Percentiles rank a stretch among this genome's conserved stretches.
These are phyloP conservation scores for Cnidoscolus chayamansa DNA, from an alignment of 441 rosid genomes.

Conservation along the genomic window DNA sequence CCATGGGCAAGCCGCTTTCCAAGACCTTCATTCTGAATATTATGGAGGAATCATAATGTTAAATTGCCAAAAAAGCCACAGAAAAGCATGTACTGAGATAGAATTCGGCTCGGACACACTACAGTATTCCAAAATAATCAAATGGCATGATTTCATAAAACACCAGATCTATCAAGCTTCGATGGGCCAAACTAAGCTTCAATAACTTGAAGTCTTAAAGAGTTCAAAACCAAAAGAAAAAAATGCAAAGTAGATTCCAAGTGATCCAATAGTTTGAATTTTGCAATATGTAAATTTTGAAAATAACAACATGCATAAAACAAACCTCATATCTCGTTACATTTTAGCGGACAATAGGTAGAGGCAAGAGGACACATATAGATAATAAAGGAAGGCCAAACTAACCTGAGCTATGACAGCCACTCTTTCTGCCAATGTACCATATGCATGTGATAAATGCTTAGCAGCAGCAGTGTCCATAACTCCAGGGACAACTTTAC, in stretches of 20 bases:
- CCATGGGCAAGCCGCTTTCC: conserved; percentile 88
- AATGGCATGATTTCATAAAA: not conserved
- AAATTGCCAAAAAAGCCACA: conserved; percentile 9
- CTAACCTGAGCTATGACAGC: conserved; percentile 88
- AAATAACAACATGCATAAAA: not conserved
- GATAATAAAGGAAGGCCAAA: conserved; percentile 1
- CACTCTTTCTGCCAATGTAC: conserved; percentile 69
- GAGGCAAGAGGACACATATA: not conserved
- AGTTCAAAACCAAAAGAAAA: not conserved
- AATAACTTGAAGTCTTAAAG: not conserved
- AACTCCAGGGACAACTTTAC: conserved; percentile 74
- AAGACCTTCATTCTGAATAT: conserved; percentile 65
- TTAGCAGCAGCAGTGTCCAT: conserved; percentile 86
- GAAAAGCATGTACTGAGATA: not conserved
- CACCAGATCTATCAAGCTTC: too few species aligned
- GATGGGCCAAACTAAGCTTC: too few species aligned
- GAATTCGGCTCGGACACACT: not conserved
- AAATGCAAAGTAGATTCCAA: not conserved
- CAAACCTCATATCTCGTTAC: not conserved
- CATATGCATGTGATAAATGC: conserved; percentile 92
- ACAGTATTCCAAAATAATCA: not conserved
- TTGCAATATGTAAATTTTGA: not conserved
- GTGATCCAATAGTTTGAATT: not conserved
- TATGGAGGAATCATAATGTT: not conserved
- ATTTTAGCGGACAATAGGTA: not conserved